These are phyloP conservation scores for Lactifluus hygrophoroides DNA, from an alignment of 768 basidiomycete species.

Conservation along the genomic window DNA sequence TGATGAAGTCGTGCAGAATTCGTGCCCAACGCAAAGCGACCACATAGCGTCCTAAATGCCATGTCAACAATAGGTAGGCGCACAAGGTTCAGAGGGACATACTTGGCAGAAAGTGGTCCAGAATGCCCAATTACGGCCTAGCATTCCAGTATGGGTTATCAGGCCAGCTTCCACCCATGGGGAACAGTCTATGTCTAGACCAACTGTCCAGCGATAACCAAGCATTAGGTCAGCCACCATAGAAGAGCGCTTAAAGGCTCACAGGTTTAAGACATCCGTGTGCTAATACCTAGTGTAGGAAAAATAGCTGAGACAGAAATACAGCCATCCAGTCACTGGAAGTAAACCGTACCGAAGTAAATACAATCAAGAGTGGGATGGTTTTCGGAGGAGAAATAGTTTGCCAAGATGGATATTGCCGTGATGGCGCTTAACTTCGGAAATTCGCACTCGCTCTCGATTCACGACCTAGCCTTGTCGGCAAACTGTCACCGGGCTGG, in stretches of 20 bases:
- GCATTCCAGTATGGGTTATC: conserved; percentile 43
- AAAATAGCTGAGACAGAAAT: neutral
- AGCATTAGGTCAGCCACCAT: neutral
- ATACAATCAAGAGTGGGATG: conserved; percentile 38
- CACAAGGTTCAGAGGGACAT: neutral
- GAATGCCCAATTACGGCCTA: conserved; percentile 51
- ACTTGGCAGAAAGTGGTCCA: conserved; percentile 54
- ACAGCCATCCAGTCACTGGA: neutral
- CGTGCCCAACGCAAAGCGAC: conserved; percentile 59
- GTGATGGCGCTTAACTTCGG: conserved; percentile 37
- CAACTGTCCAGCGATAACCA: conserved; percentile 32
- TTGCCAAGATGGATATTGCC: conserved; percentile 32
- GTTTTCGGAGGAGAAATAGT: conserved; percentile 31
- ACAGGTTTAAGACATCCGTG: conserved; percentile 52
- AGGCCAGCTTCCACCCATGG: conserved; percentile 46
- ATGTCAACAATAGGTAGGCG: neutral
- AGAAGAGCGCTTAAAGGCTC: conserved; percentile 24
- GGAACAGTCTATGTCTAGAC: conserved; percentile 48
- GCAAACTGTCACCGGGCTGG: conserved; percentile 28
- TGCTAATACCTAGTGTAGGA: conserved; percentile 43
- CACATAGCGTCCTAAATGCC: conserved; percentile 46
- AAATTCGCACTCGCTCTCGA: conserved; percentile 34
- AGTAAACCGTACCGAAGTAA: conserved; percentile 31
- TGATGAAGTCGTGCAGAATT: conserved; percentile 40
- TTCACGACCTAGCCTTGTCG: conserved; percentile 30